Base-by-base conservation (phyloP, 2,329 filamentous ascomycete species). In the Penicillium sp. region DNA sequence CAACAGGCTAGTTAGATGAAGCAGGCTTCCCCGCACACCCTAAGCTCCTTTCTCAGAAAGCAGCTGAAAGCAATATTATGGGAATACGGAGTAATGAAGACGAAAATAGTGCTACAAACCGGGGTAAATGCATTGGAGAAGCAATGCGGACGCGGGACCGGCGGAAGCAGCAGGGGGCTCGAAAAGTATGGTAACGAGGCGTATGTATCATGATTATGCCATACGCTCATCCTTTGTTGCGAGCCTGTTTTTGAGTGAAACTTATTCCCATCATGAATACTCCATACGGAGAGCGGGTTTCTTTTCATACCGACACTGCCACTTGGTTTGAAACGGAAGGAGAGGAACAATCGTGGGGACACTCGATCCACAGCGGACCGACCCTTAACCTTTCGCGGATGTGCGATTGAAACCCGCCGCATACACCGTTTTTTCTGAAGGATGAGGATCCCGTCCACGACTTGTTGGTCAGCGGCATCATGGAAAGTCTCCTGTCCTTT, bases 331-430 rank as follows among this genome's bases (percentile, higher is more conserved):
- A 19, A 26, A 26, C 21, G 7, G 21, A 47, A 38, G 15, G 41
- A 45, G 4, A 35, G 44, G 52, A 8, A 48, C 23, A 47, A 31
- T 13, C 41, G 50, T 53, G 57, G 50, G 30, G 47, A 48, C 57
- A 54, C 11, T 29, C 19, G 57, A 38, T 59, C 57, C 57, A 59
- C 57, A 59, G 44, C 57, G 57, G 57, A 59, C 50, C 49, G 57
- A 54, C 49, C 57, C 57, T 59, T 54, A 52, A 52, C 49, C 47
- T 41, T 29, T 35, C 41, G 19, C 41, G 30, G 35, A 31, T 46
- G 7, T 29, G 38, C 15, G 38, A 45, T 17, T 30, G 41, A 31
- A 29, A 29, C 17, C 23, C 21, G 30, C 11, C 11, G 21, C 31
- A 9, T 38, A 48, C 53, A 38, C 45, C 44, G 45, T 35, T 9